Evolutionary conservation across 2,329 filamentous ascomycete genomes (phyloP), one percentile per base, ranked within the genome.

Genomic region (Exophiala alcalophila): DNA sequence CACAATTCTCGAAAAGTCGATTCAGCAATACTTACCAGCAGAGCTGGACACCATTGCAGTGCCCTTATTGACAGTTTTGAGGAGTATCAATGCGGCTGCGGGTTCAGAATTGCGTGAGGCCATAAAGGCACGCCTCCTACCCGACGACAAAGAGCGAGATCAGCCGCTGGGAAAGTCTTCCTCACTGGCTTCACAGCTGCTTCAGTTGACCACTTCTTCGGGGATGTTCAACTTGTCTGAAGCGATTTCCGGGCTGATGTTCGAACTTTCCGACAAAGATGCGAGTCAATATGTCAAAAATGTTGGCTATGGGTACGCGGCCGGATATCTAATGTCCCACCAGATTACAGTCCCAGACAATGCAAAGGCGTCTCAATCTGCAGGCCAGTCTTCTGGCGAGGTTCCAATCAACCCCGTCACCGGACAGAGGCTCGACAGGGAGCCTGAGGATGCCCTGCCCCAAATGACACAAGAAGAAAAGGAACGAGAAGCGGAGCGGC

Each of bases 391-490:
- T 19, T 50, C 54, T 2, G 24, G n/a, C 6, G 23, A 29, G 4
- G 58, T 63, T 3, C 60, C 72, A 0, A 69, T 94, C 38, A 96
- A 96, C 53, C 88, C 90, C 0, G 79, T 96, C 21, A 96, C 90
- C 1, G 90, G 90, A 0, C 90, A 96, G 63, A 81, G 83, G 51
- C 59, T 87, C 36, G 83, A 88, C 53, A 73, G 71, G 40, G 65
- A 70, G 5, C 35, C 47, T 19, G 32, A 25, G 2, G 20, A 35
- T 7, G 69, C 78, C 5, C 67, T 79, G 8, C 79, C 80, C 1
- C 79, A 85, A 34, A 95, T 97, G 91, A 92, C 85, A 0, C 72
- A 86, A 32, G 89, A 90, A 53, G 91, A 97, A 68, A 96, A 91
- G 64, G 86, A 95, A 63, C 74, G 86, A 44, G 92, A 98, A 61